Percentiles rank a stretch among this genome's conserved stretches.
These are phyloP conservation scores for Globisporangium nagaii DNA, from an alignment of 352 stramenopile species.

Conservation along the genomic window DNA sequence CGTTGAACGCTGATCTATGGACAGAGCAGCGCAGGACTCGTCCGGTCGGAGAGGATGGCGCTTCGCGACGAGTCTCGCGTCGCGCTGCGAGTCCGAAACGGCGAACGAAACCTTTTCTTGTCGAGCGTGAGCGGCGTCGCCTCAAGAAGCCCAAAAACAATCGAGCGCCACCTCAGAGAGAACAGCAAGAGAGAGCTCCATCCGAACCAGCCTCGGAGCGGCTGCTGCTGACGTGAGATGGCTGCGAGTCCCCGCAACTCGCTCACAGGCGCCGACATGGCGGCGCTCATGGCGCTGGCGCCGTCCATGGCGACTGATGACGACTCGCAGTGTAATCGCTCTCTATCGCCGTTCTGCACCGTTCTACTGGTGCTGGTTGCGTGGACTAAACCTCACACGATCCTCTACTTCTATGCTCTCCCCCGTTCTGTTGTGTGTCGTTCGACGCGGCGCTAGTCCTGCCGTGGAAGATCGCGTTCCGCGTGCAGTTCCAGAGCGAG, in stretches of 20 bases:
- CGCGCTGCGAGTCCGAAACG: constrained; percentile 1
- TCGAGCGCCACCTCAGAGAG: no score
- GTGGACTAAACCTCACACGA: no score
- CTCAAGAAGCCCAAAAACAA: neutral
- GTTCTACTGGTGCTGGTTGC: no score
- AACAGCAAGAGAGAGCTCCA: no score
- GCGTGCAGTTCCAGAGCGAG: constrained; percentile 74
- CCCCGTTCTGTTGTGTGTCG: no score
- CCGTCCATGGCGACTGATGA: constrained; percentile 39
- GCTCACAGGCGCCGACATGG: constrained; percentile 8
- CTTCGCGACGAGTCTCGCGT: neutral
- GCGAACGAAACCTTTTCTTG: neutral
- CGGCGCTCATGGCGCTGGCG: constrained; percentile 17
- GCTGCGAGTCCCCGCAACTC: constrained; percentile 8
- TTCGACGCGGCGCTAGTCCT: constrained; percentile 26
- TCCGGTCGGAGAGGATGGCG: no score
- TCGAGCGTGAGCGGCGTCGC: neutral
- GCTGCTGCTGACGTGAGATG: neutral
- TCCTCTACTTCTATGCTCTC: neutral
- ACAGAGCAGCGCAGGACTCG: no score
- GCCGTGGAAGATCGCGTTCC: constrained; percentile 82
- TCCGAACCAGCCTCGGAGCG: no score
- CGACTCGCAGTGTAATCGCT: constrained; percentile 45
- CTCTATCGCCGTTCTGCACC: no score
- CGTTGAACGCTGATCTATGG: no score